These are phyloP conservation scores for Kazachstania viticola DNA, from an alignment of 805 yeast genomes.

Conservation along the genomic window DNA sequence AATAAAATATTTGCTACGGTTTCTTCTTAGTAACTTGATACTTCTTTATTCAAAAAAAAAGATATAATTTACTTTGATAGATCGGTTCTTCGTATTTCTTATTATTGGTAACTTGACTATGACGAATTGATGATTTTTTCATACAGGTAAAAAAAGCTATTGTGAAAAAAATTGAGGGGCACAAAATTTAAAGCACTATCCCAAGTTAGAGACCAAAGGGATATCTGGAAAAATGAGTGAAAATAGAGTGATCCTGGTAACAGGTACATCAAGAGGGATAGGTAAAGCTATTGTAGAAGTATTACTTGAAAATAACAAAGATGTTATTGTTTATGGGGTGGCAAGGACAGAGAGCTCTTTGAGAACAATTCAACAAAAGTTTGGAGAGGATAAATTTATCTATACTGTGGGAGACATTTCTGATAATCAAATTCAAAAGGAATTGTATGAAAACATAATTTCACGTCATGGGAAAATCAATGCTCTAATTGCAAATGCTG, in stretches of 20 bases:
- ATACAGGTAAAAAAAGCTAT: no score
- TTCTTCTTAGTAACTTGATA: no score
- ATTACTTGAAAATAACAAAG: constrained; percentile 27
- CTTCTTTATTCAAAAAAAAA: no score
- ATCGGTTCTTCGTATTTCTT: neutral
- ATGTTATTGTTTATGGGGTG: constrained; percentile 46
- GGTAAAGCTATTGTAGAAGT: constrained; percentile 65
- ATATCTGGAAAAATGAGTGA: neutral
- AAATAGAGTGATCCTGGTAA: constrained; percentile 33
- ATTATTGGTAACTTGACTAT: neutral
- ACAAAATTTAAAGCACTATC: no score
- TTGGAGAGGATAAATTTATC: constrained; percentile 41
- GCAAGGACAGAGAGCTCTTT: constrained; percentile 53
- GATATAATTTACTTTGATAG: neutral
- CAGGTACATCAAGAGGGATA: constrained; percentile 66
- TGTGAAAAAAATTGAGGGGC: no score
- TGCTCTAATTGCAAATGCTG: constrained; percentile 68
- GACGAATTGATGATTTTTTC: no score
- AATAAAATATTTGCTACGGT: no score
- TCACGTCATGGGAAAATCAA: constrained; percentile 45
- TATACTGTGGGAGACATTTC: constrained; percentile 53
- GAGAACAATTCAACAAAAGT: constrained; percentile 30
- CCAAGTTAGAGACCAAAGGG: neutral
- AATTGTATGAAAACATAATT: constrained; percentile 36
- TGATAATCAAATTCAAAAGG: constrained; percentile 20